phyloP scores from a whole-genome alignment of 2,329 filamentous ascomycete genomes.

The Pseudonectria foliicola region DNA sequence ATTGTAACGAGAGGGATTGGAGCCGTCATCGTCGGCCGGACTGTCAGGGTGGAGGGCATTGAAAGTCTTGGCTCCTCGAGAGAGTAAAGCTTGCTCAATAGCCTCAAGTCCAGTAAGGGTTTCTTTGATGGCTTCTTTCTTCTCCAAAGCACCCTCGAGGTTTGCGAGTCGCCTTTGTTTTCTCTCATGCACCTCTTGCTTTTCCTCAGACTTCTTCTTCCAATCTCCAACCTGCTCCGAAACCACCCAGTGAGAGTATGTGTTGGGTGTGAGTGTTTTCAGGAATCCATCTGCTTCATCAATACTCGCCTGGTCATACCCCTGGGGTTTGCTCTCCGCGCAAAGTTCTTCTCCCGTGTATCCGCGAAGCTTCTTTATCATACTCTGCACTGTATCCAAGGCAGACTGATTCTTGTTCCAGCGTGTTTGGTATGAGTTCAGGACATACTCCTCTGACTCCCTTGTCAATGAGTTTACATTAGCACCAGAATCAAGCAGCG shows the following conservation, averaged over 20 bases:
- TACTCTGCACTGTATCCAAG: conserved; percentile 52
- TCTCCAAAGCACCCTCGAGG: conserved; percentile 34
- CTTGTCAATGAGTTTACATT: conserved; percentile 55
- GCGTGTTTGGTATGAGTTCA: conserved; percentile 22
- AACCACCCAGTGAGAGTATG: conserved; percentile 54
- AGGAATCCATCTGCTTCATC: conserved; percentile 47
- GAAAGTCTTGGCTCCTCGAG: conserved; percentile 60
- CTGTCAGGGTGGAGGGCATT: conserved; percentile 54
- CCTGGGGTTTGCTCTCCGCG: conserved; percentile 15
- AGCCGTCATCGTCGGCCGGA: conserved; percentile 14
- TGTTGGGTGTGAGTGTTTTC: conserved; percentile 39
- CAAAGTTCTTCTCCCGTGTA: conserved; percentile 28
- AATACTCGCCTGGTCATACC: too few relatives aligned
- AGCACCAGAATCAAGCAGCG: conserved; percentile 56
- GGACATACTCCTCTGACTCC: conserved; percentile 29
- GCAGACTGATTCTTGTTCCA: conserved; percentile 39
- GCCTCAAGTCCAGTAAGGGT: conserved; percentile 45
- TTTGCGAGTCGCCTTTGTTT: conserved; percentile 10
- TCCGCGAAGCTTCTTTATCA: conserved; percentile 41
- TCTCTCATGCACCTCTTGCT: conserved; percentile 24
- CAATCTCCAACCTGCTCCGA: conserved; percentile 29
- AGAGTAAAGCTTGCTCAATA: conserved; percentile 47
- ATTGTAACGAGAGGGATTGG: background rate
- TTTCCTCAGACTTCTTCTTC: conserved; percentile 25
- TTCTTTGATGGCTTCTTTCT: conserved; percentile 46